Evolutionary conservation across 129 eudicot species (phyloP).

Genomic region (Escallonia herrerae): DNA sequence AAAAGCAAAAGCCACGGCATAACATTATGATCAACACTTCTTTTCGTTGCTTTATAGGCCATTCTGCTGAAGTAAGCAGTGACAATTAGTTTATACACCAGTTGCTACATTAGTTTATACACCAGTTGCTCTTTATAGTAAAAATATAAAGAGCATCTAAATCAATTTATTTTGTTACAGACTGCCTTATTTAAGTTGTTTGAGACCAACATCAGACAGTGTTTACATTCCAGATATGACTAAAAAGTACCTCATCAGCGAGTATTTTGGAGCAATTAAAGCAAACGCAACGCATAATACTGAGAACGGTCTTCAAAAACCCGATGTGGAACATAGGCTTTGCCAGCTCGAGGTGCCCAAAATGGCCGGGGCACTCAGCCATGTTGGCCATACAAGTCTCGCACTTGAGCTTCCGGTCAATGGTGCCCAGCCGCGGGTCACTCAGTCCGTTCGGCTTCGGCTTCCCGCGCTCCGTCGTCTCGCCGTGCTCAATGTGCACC

Average conservation of each 20-base stretch:
- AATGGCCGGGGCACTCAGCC: slow-evolving; percentile 99
- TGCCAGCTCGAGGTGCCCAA: slow-evolving; percentile 97
- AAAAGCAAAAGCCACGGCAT: no score
- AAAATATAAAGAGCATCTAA: no score
- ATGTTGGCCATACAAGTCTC: slow-evolving; percentile 95
- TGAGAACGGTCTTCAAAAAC: slow-evolving; percentile 86
- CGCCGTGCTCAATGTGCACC: slow-evolving; percentile 83
- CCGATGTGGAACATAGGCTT: slow-evolving; percentile 98
- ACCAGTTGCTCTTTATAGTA: no score
- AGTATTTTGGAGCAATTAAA: slow-evolving; percentile 94
- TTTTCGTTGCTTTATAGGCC: no score
- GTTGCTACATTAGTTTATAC: no score
- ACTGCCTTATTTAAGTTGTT: no score
- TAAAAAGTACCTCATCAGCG: slow-evolving; percentile 63
- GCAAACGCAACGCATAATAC: slow-evolving; percentile 93
- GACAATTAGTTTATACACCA: no score
- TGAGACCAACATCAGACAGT: no score
- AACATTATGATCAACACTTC: no score
- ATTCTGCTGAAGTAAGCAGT: no score
- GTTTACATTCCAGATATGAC: no score
- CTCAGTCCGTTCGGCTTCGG: slow-evolving; percentile 88
- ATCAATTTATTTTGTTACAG: no score
- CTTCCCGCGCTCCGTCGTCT: slow-evolving; percentile 91
- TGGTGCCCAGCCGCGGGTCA: slow-evolving; percentile 89
- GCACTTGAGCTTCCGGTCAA: slow-evolving; percentile 87